These are phyloP conservation scores for Macrophomina phaseolina DNA, from an alignment of 2,329 filamentous ascomycete species.

Conservation along the genomic window DNA sequence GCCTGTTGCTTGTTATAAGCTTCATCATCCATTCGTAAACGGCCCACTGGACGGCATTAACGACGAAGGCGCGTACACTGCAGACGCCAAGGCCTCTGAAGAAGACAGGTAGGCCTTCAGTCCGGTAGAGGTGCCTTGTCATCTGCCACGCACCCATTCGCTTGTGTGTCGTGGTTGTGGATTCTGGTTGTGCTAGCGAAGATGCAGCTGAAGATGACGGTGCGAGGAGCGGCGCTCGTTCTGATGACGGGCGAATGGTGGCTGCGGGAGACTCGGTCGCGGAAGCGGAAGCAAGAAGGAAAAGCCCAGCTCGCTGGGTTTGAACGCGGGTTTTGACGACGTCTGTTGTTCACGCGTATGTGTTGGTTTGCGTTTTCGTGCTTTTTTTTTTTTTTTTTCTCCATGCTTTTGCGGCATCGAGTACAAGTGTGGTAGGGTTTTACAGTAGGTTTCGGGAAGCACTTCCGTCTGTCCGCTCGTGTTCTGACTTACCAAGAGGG, in stretches of 20 bases:
- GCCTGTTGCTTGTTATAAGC: conserved; percentile 4
- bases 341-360: conserved; percentile 54
- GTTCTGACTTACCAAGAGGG: conserved; percentile 60
- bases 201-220: neutral
- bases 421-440: too few species aligned
- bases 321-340: conserved; percentile 94
- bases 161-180: conserved; percentile 31
- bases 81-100: conserved; percentile 84
- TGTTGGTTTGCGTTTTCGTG: neutral
- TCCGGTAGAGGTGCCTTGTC: conserved; percentile 69
- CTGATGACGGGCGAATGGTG: neutral
- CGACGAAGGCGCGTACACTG: conserved; percentile 83
- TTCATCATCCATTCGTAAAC: conserved; percentile 88
- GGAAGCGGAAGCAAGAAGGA: neutral
- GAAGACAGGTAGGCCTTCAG: conserved; percentile 76
- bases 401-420: too few species aligned
- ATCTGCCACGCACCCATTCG: conserved; percentile 65
- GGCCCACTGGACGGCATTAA: conserved; percentile 92
- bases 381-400: too few species aligned
- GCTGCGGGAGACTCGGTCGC: neutral
- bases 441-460: neutral
- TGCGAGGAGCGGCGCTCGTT: conserved; percentile 18
- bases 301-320: conserved; percentile 58
- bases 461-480: neutral
- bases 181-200: neutral